Evolutionary conservation across 2,329 filamentous ascomycete species (phyloP), one percentile per base, ranked within the genome.

Genomic region (Botrytis tulipae): DNA sequence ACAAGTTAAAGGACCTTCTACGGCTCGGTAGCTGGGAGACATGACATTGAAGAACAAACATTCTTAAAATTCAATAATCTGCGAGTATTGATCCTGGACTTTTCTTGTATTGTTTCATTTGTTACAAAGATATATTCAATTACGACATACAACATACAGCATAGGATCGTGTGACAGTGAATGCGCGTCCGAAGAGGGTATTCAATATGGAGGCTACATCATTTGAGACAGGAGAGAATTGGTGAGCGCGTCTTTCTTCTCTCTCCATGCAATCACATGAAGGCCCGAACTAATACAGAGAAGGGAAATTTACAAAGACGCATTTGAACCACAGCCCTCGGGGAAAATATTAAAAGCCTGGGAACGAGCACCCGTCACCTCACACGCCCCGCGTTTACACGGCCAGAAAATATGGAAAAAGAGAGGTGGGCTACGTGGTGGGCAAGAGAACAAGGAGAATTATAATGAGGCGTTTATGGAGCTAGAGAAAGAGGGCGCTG

Each of bases 331-430:
- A 4, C 77, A 70, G 71, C 75, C 74, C 32, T 70, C 76, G 22
- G 54, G 42, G 6, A 77, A 74, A 42, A 71, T 70, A 60, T 14
- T 74, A 29, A 78, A 76, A 72, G 75, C 78, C 14, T 81, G 80
- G 80, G 80, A 81, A 72, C 78, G 80, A 67, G 78, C 78, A 46
- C 77, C 79, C 16, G 77, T 80, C 20, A 44, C 78, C 9, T 78
- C 80, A 18, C 77, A 78, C 73, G 79, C 78, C 67, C 79, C 80
- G 40, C 78, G 80, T 46, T 73, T 81, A 14, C 76, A 77, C 35
- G 80, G 80, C 57, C 77, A 80, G 42, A 81, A 80, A 75, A 79
- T 82, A 37, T 81, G 79, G 80, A 82, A 82, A 70, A 79, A 77
- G 74, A 68, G 73, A 18, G 73, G 76, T 18, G 66, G 63, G 6